Conservation (phyloP, 73 alveolate genomes). For the Chromera velia region DNA sequence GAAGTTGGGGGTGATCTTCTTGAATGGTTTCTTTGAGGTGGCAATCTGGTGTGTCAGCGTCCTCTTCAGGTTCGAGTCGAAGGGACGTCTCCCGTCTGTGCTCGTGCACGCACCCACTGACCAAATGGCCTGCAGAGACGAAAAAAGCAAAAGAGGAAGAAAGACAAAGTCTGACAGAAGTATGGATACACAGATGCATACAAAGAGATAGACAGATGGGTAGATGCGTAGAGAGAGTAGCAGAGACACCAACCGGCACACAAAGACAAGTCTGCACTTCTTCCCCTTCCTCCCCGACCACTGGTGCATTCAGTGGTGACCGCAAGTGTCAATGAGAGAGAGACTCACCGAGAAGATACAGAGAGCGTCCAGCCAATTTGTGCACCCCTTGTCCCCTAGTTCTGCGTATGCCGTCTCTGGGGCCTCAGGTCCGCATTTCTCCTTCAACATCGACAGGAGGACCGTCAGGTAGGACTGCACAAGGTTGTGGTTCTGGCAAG, state of each 20-base stretch:
- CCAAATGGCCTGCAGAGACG: slow-evolving; percentile 92
- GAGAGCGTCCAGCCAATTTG: not conserved
- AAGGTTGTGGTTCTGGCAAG: slow-evolving; percentile 32
- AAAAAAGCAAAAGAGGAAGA: too few species aligned
- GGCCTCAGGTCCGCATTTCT: not conserved
- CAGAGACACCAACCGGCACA: too few species aligned
- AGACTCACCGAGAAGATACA: not conserved
- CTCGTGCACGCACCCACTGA: slow-evolving; percentile 86
- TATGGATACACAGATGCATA: too few species aligned
- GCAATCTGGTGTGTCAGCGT: slow-evolving; percentile 75
- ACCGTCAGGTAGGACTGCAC: not conserved
- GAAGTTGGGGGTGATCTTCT: slow-evolving; percentile 71
- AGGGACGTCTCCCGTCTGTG: slow-evolving; percentile 83
- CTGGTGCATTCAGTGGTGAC: too few species aligned
- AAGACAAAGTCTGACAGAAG: too few species aligned
- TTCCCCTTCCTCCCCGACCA: too few species aligned
- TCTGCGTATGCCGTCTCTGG: too few species aligned
- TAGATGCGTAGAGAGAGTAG: too few species aligned
- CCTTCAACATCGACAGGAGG: not conserved
- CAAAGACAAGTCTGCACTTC: too few species aligned
- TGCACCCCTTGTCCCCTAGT: not conserved
- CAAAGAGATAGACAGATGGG: too few species aligned
- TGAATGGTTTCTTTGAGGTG: slow-evolving; percentile 44
- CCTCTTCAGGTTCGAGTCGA: slow-evolving; percentile 74
- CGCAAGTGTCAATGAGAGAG: too few species aligned